Base-by-base conservation (phyloP, 2,329 filamentous ascomycete species). In the Penicillium sp. region DNA sequence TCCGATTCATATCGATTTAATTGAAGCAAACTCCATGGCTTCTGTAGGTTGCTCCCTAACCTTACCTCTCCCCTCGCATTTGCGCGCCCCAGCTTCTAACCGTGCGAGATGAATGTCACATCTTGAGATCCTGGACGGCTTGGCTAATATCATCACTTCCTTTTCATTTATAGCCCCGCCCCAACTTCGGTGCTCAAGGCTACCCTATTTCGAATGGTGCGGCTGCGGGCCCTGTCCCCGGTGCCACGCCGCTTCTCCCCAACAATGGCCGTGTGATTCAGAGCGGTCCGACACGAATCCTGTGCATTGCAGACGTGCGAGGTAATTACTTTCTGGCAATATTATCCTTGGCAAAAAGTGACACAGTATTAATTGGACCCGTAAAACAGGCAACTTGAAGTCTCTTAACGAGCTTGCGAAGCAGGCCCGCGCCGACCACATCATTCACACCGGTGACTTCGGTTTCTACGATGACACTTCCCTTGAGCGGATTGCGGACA, bases 391-490 rank as follows among this genome's bases (percentile, higher is more conserved):
- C 77, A 97, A 97, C 76, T 82, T 99, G 67, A 87, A 89, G 78
- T 97, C 94, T 65, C 82, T 99, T 70, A 99, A 99, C 79, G 92
- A 97, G 60, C 88, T 99, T 60, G 94, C 94, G 64, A 95, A 91
- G 77, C 90, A 94, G 73, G 93, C 94, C 61, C 90, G 90, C 73
- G 94, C 94, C 69, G 92, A 97, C 78, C 92, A 97, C 79, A 96
- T 99, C 76, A 92, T 99, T 71, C 94, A 99, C 78, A 99, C 94
- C 21, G 94, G 94, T 76, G 94, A 99, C 76, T 99, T 99, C 74
- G 94, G 94, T 62, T 99, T 99, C 80, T 99, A 99, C 80, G 94
- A 99, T 76, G 90, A 96, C 69, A 91, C 88, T 53, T 99, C 94
- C 36, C 81, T 99, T 65, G 93, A 97, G 71, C 89, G 94, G 71